Base-by-base conservation (phyloP, 164 flowering plant species). In the Aristolochia californica region DNA sequence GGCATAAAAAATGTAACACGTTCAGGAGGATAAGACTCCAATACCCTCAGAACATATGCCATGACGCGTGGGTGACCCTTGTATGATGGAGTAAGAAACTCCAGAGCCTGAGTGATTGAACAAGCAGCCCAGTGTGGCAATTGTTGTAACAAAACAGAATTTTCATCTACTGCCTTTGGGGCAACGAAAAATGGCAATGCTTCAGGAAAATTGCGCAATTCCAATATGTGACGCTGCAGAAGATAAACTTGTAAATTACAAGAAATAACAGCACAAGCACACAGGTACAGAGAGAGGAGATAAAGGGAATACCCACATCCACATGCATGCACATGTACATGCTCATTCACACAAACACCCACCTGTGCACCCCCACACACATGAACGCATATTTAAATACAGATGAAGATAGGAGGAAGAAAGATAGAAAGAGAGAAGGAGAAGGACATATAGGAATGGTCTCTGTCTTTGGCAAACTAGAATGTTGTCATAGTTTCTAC, bases 61-160 rank as follows among this genome's bases (percentile, higher is more conserved):
- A 94, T 94, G 57, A 90, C 96, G 55, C 99, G 97, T 51, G 96
- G 87, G 72, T 94, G 95, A 14, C 96, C 95, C 72, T 88, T 90
- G 57, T 80, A 94, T 47, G 91, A 82, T 52, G 99, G 99, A 66
- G 94, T 83, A 44, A 94, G 95, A 55, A 90, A 90, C 65, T 84
- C 95, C 50, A 94, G 80, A 58, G 97, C 99, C 72, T 86, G 97
- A 20, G 96, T 86, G 53, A 94, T 78, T 66, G 99, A 94, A 74
- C 99, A 90, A 71, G 95, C 81, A 61, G 99, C 97, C 97, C 99
- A 90, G 61, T 94, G 99, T 13, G 99, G 97, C 65, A 90, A 71
- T 71, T 90, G 95, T 67, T 90, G 96, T 76, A 94, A 43, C 66
- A 88, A 78, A 18, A 70, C 58, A 34, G 97, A 90, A 67, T 90